Percentiles rank a stretch among this genome's conserved stretches.
phyloP scores from a whole-genome alignment of 2,329 filamentous ascomycete genomes.

The Basipetospora chlamydospora region DNA sequence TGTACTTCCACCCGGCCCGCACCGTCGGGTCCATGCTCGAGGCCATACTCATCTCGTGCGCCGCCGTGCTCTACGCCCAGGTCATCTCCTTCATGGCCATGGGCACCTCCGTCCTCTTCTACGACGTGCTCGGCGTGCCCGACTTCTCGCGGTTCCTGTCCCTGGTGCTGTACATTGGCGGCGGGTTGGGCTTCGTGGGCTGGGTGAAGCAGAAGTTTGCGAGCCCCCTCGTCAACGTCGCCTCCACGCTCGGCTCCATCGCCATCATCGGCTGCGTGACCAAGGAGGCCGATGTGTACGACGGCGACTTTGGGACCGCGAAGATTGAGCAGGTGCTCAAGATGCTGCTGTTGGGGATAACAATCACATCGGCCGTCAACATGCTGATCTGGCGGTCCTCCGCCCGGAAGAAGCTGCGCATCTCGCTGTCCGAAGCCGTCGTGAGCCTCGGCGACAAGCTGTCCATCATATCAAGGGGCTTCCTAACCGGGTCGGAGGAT shows the following conservation, averaged over 20 bases:
- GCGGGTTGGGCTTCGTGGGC: conserved; percentile 72
- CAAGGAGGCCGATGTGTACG: conserved; percentile 78
- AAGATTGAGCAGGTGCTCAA: conserved; percentile 74
- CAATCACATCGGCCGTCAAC: conserved; percentile 58
- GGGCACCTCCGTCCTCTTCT: conserved; percentile 72
- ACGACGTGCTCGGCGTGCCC: conserved; percentile 48
- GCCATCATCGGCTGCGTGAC: conserved; percentile 82
- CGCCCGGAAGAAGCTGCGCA: conserved; percentile 57
- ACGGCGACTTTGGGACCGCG: conserved; percentile 62
- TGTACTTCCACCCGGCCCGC: conserved; percentile 86
- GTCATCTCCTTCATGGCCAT: conserved; percentile 71
- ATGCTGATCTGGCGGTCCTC: conserved; percentile 66
- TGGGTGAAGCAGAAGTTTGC: conserved; percentile 74
- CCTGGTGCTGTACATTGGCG: conserved; percentile 70
- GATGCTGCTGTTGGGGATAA: conserved; percentile 68
- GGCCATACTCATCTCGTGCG: conserved; percentile 59
- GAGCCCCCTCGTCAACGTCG: conserved; percentile 69
- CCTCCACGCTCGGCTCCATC: conserved; percentile 72
- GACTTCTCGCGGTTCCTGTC: conserved; percentile 65
- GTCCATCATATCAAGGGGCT: conserved; percentile 66
- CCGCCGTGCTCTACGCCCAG: conserved; percentile 58
- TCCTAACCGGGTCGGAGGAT: conserved; percentile 68
- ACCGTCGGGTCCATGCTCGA: conserved; percentile 83
- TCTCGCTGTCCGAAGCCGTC: conserved; percentile 52
- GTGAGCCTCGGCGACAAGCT: conserved; percentile 69